A percentile compares a stretch with the other conserved stretches of the same genome.
These are phyloP conservation scores for Gracilaria gracilis DNA, from an alignment of 23 red algal species.

Conservation along the genomic window DNA sequence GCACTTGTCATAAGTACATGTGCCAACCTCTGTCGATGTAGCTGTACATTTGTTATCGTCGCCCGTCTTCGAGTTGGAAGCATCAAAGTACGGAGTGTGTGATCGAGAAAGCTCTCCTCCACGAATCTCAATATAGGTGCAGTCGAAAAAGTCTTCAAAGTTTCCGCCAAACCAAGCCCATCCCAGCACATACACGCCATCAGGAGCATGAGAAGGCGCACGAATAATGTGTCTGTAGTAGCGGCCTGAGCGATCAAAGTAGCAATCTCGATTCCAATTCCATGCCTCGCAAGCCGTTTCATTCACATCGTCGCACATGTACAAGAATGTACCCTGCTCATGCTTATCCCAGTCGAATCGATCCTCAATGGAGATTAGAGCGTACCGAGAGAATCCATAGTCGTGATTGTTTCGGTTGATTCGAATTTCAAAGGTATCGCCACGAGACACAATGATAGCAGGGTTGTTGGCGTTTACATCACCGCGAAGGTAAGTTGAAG, in stretches of 20 bases:
- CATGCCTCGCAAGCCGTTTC: constrained; percentile 2
- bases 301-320: constrained; percentile 30
- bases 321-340: constrained; percentile 33
- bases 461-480: constrained; percentile 40
- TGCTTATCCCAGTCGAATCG: constrained; percentile 33
- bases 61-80: constrained; percentile 21
- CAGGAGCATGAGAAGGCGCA: constrained; percentile 35
- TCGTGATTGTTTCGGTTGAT: constrained; percentile 57
- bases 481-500: constrained; percentile 1
- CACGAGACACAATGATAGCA: neutral
- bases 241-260: constrained; percentile 21
- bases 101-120: constrained; percentile 24
- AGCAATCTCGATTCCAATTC: constrained; percentile 26
- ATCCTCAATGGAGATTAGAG: constrained; percentile 33
- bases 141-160: constrained; percentile 44
- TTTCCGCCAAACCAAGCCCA: constrained; percentile 72
- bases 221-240: constrained; percentile 6
- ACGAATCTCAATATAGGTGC: constrained; percentile 43
- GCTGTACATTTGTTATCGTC: neutral
- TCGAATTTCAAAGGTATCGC: constrained; percentile 25
- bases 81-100: constrained; percentile 28
- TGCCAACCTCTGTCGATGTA: neutral
- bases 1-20: constrained; percentile 20
- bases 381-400: constrained; percentile 36
- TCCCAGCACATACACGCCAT: constrained; percentile 70